Conservation (phyloP, 2,329 filamentous ascomycete species). For the Xylaria sp. region DNA sequence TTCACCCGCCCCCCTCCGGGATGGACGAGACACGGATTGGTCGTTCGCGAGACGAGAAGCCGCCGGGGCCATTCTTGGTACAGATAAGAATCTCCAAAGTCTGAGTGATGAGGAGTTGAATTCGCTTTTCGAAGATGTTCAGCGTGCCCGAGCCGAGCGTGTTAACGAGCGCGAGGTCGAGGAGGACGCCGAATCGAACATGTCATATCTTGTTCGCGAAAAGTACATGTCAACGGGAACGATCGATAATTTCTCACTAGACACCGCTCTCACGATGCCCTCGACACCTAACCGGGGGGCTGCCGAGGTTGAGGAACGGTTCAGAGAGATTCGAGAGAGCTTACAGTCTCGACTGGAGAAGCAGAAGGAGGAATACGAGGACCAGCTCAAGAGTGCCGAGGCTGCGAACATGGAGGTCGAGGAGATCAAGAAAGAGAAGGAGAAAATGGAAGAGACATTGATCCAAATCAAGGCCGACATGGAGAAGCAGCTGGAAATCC, state of each 20-base stretch:
- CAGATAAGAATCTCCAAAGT: slow-evolving; percentile 85
- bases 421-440: slow-evolving; percentile 77
- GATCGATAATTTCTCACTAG: slow-evolving; percentile 90
- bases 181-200: slow-evolving; percentile 84
- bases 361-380: slow-evolving; percentile 77
- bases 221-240: slow-evolving; percentile 96
- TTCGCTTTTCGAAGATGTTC: slow-evolving; percentile 87
- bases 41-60: slow-evolving; percentile 89
- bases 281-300: slow-evolving; percentile 69
- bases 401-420: slow-evolving; percentile 72
- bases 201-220: slow-evolving; percentile 81
- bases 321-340: slow-evolving; percentile 71
- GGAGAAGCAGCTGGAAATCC: slow-evolving; percentile 75
- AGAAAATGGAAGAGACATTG: slow-evolving; percentile 77
- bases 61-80: slow-evolving; percentile 81
- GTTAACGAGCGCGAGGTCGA: slow-evolving; percentile 71
- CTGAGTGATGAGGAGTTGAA: slow-evolving; percentile 93
- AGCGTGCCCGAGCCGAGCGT: slow-evolving; percentile 72
- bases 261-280: slow-evolving; percentile 90
- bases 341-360: slow-evolving; percentile 78
- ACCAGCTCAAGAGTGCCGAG: slow-evolving; percentile 70
- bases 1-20: slow-evolving; percentile 67
- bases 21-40: slow-evolving; percentile 84
- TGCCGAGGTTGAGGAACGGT: slow-evolving; percentile 66
- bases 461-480: slow-evolving; percentile 78